Percentiles rank a stretch among this genome's conserved stretches.
phyloP scores from a whole-genome alignment of 2,329 filamentous ascomycete species.

The Fusarium sp. region DNA sequence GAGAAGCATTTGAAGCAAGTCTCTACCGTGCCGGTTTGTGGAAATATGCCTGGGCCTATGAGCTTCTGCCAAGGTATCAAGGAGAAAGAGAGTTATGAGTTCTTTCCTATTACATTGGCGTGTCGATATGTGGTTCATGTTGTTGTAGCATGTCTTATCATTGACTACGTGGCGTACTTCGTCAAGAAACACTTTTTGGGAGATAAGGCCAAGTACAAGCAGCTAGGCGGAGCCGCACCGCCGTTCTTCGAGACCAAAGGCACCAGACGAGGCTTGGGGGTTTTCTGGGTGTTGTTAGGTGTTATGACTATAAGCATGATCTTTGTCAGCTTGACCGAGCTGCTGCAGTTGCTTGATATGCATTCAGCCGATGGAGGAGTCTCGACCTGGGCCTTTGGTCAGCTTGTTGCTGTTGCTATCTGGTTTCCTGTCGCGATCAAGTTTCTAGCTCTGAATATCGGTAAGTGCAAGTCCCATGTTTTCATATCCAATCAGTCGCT shows the following conservation, averaged over 20 bases:
- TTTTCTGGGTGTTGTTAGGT: not conserved
- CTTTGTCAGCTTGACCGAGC: not conserved
- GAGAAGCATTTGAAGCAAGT: constrained; percentile 4
- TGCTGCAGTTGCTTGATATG: not conserved
- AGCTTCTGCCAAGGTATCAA: constrained; percentile 13
- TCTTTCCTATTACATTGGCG: not conserved
- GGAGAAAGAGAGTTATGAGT: not conserved
- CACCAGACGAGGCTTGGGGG: accelerated
- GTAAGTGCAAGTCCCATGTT: accelerated
- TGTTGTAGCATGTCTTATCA: not conserved
- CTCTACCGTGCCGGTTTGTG: not conserved
- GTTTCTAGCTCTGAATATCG: not conserved
- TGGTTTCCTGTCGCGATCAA: constrained; percentile 2
- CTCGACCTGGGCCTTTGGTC: not conserved
- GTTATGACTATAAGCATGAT: not conserved
- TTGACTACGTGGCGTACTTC: not conserved
- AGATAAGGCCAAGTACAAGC: not conserved
- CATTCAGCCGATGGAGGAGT: not conserved
- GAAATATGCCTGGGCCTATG: not conserved
- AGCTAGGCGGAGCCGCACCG: not conserved
- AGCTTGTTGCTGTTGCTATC: constrained; percentile 14
- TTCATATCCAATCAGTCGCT: accelerated
- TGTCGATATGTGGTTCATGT: not conserved
- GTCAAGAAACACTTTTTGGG: not conserved
- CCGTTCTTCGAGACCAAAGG: not conserved